Conservation (phyloP, 495 filamentous ascomycete genomes). For the Podospora tetraspora region DNA sequence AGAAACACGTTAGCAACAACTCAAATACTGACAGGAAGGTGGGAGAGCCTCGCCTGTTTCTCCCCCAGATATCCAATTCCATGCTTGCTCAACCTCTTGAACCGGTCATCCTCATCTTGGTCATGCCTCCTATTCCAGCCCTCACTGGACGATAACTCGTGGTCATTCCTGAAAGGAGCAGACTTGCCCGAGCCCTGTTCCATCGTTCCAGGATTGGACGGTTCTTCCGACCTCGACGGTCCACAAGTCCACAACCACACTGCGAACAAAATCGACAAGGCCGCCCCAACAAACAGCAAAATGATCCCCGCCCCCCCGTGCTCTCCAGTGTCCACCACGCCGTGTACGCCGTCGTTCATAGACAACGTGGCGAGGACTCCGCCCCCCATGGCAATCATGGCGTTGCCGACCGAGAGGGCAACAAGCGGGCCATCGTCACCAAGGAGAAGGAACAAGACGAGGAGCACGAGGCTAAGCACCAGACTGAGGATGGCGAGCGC, state of each 20-base stretch:
- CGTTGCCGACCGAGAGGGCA: neutral
- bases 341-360: conserved; percentile 6
- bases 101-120: neutral
- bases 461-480: neutral
- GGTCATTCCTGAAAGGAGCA: neutral
- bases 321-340: neutral
- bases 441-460: neutral
- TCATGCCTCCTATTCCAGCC: neutral
- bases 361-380: conserved; percentile 1
- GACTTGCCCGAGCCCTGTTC: neutral
- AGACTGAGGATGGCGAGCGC: neutral
- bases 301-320: neutral
- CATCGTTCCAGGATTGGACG: neutral
- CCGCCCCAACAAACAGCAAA: conserved; percentile 1
- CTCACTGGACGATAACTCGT: neutral
- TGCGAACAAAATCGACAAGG: neutral
- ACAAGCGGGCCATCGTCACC: neutral
- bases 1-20: neutral
- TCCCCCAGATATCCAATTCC: neutral
- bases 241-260: neutral
- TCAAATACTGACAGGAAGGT: neutral
- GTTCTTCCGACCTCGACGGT: neutral
- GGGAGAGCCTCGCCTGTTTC: neutral
- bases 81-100: neutral
- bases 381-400: neutral